Percentiles rank a stretch among this genome's conserved stretches.
Conservation (phyloP, 805 yeast genomes). For the Saccharomycodes ludwigii region DNA sequence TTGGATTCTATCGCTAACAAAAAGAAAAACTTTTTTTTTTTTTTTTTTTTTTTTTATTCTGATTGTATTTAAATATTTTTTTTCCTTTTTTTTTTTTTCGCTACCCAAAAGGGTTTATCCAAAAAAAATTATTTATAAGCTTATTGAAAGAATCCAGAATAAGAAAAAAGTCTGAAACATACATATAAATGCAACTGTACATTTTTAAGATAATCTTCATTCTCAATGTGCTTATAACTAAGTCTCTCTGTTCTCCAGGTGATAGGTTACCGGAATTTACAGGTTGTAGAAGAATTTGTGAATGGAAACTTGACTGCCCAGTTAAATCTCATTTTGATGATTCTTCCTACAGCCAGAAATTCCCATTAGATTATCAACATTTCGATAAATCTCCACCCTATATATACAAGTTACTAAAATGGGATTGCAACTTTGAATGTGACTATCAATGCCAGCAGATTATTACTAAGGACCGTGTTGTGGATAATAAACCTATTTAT, state of each 20-base stretch:
- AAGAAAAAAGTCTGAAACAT: constrained; percentile 3
- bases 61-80: no score
- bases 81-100: no score
- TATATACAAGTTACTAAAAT: constrained; percentile 36
- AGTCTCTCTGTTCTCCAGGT: constrained; percentile 39
- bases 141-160: constrained; percentile 4
- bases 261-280: constrained; percentile 46
- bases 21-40: no score
- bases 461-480: constrained; percentile 44
- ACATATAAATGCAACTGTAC: background rate
- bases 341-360: constrained; percentile 13
- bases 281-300: constrained; percentile 44
- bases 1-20: no score
- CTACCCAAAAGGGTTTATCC: no score
- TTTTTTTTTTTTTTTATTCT: no score
- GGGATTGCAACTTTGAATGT: constrained; percentile 75
- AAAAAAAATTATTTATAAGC: no score
- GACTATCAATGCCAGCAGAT: constrained; percentile 87
- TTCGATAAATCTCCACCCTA: constrained; percentile 20
- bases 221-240: background rate
- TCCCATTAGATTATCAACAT: constrained; percentile 11
- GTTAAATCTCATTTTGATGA: constrained; percentile 9
- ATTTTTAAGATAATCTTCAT: background rate
- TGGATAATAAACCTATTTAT: constrained; percentile 37
- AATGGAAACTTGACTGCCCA: constrained; percentile 15